Evolutionary conservation across 768 basidiomycete species (phyloP).

Genomic region (Cyclocybe aegerita): DNA sequence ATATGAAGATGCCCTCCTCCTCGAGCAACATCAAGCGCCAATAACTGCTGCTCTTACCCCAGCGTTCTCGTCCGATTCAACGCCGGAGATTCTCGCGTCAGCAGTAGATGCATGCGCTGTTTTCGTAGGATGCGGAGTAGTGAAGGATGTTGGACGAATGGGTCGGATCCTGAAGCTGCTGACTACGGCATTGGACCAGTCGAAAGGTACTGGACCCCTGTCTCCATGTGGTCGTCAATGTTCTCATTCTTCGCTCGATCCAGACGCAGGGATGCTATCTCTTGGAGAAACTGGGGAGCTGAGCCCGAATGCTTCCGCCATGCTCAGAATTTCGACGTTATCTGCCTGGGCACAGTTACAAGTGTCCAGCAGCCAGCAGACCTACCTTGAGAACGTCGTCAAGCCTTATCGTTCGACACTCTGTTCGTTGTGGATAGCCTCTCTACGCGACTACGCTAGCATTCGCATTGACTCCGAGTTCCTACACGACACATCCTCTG

Average conservation of each 20-base stretch:
- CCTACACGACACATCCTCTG: constrained; percentile 70
- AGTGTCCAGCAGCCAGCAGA: constrained; percentile 69
- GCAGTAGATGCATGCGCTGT: constrained; percentile 93
- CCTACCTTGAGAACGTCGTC: constrained; percentile 79
- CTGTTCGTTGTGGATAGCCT: constrained; percentile 83
- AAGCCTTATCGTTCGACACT: constrained; percentile 76
- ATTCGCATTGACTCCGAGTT: constrained; percentile 89
- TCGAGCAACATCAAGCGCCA: constrained; percentile 98
- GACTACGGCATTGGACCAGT: constrained; percentile 85
- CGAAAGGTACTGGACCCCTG: constrained; percentile 59
- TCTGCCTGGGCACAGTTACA: constrained; percentile 96
- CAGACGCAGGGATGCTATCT: constrained; percentile 81
- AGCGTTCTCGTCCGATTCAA: constrained; percentile 92
- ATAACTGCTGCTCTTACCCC: constrained; percentile 97
- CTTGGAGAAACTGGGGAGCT: constrained; percentile 85
- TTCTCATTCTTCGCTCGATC: background rate
- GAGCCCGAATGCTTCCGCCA: constrained; percentile 92
- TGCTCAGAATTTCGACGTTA: constrained; percentile 89
- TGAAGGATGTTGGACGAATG: constrained; percentile 89
- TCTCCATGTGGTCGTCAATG: background rate
- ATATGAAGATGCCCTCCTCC: constrained; percentile 83
- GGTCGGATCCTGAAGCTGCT: constrained; percentile 90
- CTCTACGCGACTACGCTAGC: constrained; percentile 89
- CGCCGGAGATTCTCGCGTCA: constrained; percentile 91
- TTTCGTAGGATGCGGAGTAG: constrained; percentile 93